A percentile compares a stretch with the other conserved stretches of the same genome.
phyloP scores from a whole-genome alignment of 2,329 filamentous ascomycete species.

The Penicillium thymicola region DNA sequence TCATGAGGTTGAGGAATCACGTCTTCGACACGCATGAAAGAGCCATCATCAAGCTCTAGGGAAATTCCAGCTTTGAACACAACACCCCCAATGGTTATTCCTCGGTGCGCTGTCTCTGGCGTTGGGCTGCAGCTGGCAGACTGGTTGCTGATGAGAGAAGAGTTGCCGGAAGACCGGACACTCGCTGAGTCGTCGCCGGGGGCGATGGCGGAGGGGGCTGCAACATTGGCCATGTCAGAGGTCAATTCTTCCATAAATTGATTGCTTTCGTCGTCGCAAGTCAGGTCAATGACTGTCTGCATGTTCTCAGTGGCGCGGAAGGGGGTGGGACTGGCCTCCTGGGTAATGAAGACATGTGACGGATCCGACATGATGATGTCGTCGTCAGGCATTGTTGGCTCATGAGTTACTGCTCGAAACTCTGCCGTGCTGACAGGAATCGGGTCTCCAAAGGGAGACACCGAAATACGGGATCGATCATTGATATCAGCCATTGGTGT shows the following conservation, averaged over 20 bases:
- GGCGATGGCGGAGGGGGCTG: not conserved
- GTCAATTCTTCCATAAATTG: not conserved
- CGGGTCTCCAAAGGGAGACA: not conserved
- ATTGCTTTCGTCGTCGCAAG: not conserved
- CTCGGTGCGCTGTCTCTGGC: constrained; percentile 6
- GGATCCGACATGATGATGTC: not conserved
- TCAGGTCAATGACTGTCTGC: not conserved
- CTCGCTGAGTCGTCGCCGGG: not conserved
- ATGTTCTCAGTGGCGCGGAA: not conserved
- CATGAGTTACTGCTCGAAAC: not conserved
- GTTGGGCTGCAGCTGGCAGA: not conserved
- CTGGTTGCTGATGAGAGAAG: not conserved
- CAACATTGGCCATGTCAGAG: not conserved
- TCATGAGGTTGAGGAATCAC: constrained; percentile 31
- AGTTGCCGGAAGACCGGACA: not conserved
- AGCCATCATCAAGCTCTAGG: constrained; percentile 37
- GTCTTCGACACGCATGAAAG: constrained; percentile 42
- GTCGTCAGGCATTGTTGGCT: not conserved
- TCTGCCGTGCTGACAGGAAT: not conserved
- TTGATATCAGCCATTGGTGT: not conserved
- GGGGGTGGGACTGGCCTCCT: not conserved
- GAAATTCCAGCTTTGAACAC: constrained; percentile 29
- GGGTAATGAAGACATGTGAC: not conserved
- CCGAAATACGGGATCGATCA: not conserved
- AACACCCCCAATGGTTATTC: constrained; percentile 16